A percentile compares a stretch with the other conserved stretches of the same genome.
These are phyloP conservation scores for Aspergillus fumigatus DNA, from an alignment of 2,329 filamentous ascomycete genomes.

Conservation along the genomic window DNA sequence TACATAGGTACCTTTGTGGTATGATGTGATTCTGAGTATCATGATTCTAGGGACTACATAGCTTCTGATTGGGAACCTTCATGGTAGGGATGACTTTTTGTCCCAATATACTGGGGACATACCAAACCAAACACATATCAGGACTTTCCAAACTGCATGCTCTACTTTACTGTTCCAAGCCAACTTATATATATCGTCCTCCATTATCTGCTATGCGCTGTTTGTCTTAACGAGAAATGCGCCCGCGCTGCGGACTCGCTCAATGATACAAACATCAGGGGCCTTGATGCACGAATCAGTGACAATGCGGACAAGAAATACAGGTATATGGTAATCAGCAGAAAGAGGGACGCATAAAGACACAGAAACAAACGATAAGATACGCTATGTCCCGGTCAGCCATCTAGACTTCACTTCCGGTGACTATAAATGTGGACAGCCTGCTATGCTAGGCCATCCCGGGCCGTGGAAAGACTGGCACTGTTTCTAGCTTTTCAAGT, in stretches of 20 bases:
- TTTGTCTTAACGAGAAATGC: neutral
- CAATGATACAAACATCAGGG: neutral
- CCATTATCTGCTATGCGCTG: neutral
- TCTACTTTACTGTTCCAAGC: neutral
- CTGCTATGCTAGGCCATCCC: constrained; percentile 36
- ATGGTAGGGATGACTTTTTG: too few relatives aligned
- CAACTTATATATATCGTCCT: neutral
- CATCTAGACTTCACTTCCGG: neutral
- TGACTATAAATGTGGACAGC: neutral
- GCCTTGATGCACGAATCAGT: neutral
- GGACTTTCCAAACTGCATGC: neutral
- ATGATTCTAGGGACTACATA: neutral
- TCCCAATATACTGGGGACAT: neutral
- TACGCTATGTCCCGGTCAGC: neutral
- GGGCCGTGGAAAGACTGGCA: constrained; percentile 81
- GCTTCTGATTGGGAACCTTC: too few relatives aligned
- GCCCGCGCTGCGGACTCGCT: neutral
- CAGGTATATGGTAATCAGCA: neutral
- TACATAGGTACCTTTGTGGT: too few relatives aligned
- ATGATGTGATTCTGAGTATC: too few relatives aligned
- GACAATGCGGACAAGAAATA: neutral
- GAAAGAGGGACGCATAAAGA: neutral
- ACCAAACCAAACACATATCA: neutral
- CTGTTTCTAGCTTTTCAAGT: constrained; percentile 68
- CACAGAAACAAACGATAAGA: neutral